Evolutionary conservation across 164 flowering plant genomes (phyloP), one percentile per base, ranked within the genome.

Genomic region (Warburgia ugandensis): DNA sequence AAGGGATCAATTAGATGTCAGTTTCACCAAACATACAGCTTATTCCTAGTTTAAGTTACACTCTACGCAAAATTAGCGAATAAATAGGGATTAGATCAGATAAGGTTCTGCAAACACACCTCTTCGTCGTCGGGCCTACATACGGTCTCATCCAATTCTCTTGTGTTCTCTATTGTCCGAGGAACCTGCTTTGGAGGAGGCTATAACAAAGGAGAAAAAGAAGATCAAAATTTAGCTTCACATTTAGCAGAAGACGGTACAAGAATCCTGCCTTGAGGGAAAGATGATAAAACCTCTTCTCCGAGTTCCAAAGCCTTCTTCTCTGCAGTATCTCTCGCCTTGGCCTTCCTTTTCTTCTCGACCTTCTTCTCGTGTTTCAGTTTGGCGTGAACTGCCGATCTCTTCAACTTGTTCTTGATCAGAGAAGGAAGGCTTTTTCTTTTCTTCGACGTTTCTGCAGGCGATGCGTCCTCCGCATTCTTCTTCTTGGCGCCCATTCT

Each of bases 261-360:
- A 31, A 6, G 7, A 7, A 12, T 31, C 7, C 7, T 31, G 12
- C n/a, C n/a, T 22, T 11, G 21, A 17, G 9, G 1, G 29, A 29
- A 17, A 26, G 13, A 27, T 1, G 10, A n/a, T 9, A 27, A 33
- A 0, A 82, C 91, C 86, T 84, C 94, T 65, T 86, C 91, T 3
- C 97, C 97, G 27, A 90, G 94, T 68, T 90, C 94, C 12, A 90
- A 65, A 47, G 97, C 97, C n/a, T 65, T 69, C 58, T 80, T 80
- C 63, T 74, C 86, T 2, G 80, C 82, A 2, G 79, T 85, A 8
- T 80, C 91, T 5, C 94, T 88, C 42, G 80, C 80, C 58, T 82
- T 84, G 19, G 53, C 39, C 67, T 72, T 77, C 67, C 78, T 84
- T 6, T 71, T 73, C 67, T 90, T 90, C 59, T 86, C 97, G 11